Percentiles rank a stretch among this genome's conserved stretches.
These are phyloP conservation scores for Herpetospermum pedunculosum DNA, from an alignment of 306 rosid genomes.

Conservation along the genomic window DNA sequence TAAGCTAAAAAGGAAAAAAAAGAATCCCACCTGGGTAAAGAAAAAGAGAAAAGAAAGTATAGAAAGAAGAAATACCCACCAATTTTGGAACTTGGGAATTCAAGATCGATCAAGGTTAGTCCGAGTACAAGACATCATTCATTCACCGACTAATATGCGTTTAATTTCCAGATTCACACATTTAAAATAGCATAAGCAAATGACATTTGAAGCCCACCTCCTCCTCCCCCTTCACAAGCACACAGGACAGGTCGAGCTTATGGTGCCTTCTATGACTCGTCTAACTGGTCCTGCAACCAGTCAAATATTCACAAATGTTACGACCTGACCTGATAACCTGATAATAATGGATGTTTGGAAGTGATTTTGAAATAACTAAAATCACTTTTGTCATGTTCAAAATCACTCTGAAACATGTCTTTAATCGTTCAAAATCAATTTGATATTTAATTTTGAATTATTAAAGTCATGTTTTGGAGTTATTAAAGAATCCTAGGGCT, in stretches of 20 bases:
- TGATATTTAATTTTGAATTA: too few relatives aligned
- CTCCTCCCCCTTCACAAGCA: conserved; percentile 30
- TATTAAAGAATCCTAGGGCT: too few relatives aligned
- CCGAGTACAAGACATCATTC: conserved; percentile 9
- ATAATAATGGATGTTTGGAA: too few relatives aligned
- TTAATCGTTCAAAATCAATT: too few relatives aligned
- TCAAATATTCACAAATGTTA: neutral
- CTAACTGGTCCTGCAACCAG: conserved; percentile 66
- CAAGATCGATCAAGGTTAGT: conserved; percentile 7
- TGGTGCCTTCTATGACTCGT: conserved; percentile 51
- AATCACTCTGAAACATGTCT: too few relatives aligned
- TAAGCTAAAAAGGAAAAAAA: neutral
- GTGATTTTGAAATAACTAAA: too few relatives aligned
- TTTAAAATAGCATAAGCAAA: conserved; percentile 31
- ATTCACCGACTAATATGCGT: conserved; percentile 1
- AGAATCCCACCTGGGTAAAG: neutral
- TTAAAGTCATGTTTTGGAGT: too few relatives aligned
- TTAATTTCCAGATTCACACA: conserved; percentile 24
- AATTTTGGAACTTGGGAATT: neutral
- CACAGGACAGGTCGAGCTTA: conserved; percentile 21
- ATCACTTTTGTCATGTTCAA: too few relatives aligned
- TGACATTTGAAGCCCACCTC: conserved; percentile 66
- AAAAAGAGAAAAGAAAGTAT: neutral
- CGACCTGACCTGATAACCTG: too few relatives aligned
- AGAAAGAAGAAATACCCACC: neutral